phyloP scores from a whole-genome alignment of 306 rosid species.

The Morella rubra region DNA sequence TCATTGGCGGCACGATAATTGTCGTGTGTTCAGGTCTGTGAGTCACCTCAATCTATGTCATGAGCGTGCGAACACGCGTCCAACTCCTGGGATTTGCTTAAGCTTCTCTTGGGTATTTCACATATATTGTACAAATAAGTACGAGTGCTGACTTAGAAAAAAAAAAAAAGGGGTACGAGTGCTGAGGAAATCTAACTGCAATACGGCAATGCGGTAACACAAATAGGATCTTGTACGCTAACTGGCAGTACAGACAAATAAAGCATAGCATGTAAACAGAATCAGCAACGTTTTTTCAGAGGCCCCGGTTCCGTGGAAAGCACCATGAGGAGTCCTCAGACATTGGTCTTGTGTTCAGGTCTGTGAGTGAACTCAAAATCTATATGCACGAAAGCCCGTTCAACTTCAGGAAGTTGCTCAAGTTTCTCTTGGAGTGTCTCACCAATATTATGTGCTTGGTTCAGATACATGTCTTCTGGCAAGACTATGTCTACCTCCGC shows the following conservation, averaged over 20 bases:
- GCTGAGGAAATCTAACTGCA: too few species aligned
- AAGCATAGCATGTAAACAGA: not conserved
- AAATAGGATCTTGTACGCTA: too few species aligned
- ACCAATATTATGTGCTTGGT: constrained; percentile 73
- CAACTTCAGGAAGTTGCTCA: constrained; percentile 78
- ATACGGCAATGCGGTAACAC: too few species aligned
- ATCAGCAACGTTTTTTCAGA: not conserved
- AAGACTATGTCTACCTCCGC: constrained; percentile 83
- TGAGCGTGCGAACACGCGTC: too few species aligned
- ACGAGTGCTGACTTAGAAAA: too few species aligned
- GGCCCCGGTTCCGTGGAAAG: not conserved
- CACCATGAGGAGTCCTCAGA: constrained; percentile 18
- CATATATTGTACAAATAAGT: too few species aligned
- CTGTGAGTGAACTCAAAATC: constrained; percentile 78
- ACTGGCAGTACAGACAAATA: not conserved
- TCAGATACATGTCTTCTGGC: constrained; percentile 62
- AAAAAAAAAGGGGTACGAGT: too few species aligned
- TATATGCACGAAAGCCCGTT: constrained; percentile 77
- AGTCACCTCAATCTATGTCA: too few species aligned
- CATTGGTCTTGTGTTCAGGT: constrained; percentile 70
- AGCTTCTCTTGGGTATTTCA: too few species aligned
- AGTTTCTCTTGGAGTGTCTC: constrained; percentile 77
- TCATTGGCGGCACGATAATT: too few species aligned
- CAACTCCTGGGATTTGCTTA: too few species aligned
- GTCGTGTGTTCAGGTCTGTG: too few species aligned